phyloP scores from a whole-genome alignment of 1,139 yeast species.

The Magnusiomyces magnusii region DNA sequence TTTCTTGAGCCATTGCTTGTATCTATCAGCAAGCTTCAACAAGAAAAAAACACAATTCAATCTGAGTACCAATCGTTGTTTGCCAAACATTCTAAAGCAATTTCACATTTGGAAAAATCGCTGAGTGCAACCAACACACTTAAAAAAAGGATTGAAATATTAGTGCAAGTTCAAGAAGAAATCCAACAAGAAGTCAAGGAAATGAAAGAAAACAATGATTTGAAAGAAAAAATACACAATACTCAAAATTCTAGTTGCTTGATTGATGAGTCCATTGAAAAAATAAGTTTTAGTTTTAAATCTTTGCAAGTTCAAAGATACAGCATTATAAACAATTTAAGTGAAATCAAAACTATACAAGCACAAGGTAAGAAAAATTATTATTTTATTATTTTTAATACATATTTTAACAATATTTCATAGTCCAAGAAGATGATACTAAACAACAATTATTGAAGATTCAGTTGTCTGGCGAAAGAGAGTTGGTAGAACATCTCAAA shows the following conservation, averaged over 20 bases:
- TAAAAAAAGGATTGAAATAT: conserved; percentile 1
- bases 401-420: neutral
- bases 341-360: neutral
- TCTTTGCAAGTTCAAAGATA: neutral
- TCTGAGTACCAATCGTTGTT: conserved; percentile 9
- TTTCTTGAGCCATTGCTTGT: conserved; percentile 10
- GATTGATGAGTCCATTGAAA: neutral
- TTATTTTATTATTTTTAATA: too few relatives aligned
- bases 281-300: neutral
- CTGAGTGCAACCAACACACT: conserved; percentile 2
- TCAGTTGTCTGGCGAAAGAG: neutral
- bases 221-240: neutral
- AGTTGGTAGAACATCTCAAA: neutral
- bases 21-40: conserved; percentile 10
- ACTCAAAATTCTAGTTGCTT: neutral
- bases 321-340: neutral
- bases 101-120: conserved; percentile 5
- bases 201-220: neutral
- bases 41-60: conserved; percentile 11
- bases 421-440: neutral
- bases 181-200: conserved; percentile 7
- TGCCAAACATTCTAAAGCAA: conserved; percentile 8
- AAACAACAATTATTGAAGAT: neutral
- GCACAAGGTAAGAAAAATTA: conserved; percentile 1
- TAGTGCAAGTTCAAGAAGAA: conserved; percentile 4